Evolutionary conservation across 2,329 filamentous ascomycete genomes (phyloP).

Genomic region (Didymella glomerata): DNA sequence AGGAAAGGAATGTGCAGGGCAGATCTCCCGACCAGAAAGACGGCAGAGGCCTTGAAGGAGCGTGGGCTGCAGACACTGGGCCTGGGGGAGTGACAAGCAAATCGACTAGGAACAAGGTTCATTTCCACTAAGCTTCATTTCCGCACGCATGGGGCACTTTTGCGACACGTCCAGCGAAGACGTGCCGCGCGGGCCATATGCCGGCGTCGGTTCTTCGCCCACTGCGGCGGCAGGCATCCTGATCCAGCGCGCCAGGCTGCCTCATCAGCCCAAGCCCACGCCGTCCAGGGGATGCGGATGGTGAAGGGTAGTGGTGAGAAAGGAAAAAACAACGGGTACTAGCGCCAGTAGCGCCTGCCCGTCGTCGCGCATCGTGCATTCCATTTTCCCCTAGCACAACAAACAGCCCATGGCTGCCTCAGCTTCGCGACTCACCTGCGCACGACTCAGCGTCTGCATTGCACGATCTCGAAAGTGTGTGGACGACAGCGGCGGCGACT

Average conservation of each 20-base stretch:
- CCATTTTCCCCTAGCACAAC: constrained; percentile 15
- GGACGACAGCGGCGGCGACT: constrained; percentile 24
- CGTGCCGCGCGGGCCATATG: constrained; percentile 26
- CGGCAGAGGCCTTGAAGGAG: constrained; percentile 30
- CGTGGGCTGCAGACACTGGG: constrained; percentile 26
- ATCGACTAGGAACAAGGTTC: constrained; percentile 30
- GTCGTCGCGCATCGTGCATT: constrained; percentile 19
- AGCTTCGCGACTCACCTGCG: constrained; percentile 9
- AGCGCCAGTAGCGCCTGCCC: constrained; percentile 22
- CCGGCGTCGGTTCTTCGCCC: constrained; percentile 16
- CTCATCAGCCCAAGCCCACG: constrained; percentile 26
- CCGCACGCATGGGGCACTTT: constrained; percentile 33
- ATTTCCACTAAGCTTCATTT: constrained; percentile 38
- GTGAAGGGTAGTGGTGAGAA: constrained; percentile 3
- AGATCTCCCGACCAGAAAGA: constrained; percentile 31
- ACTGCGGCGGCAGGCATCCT: constrained; percentile 20
- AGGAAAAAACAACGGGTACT: constrained; percentile 24
- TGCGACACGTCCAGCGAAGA: constrained; percentile 22
- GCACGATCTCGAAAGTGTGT: constrained; percentile 14
- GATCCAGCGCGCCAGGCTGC: constrained; percentile 18
- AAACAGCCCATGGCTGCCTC: constrained; percentile 13
- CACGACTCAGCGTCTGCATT: constrained; percentile 22
- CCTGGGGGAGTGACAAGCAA: constrained; percentile 32
- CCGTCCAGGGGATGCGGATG: constrained; percentile 28
- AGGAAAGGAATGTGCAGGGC: constrained; percentile 28